Evolutionary conservation across 208 protist species (phyloP).

Genomic region (Crithidia fasciculata): DNA sequence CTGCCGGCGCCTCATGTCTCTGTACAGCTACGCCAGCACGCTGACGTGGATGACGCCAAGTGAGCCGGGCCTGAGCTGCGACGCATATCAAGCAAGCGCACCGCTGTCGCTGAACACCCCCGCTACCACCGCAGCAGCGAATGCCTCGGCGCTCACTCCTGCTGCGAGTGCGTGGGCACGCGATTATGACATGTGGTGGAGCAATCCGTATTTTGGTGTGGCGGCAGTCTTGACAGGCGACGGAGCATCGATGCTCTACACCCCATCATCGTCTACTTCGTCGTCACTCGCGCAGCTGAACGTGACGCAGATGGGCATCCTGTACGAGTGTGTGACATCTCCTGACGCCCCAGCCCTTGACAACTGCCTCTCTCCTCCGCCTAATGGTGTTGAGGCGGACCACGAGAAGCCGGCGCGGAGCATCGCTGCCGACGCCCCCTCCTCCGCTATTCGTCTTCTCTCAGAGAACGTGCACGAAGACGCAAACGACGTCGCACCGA

Average conservation of each 20-base stretch:
- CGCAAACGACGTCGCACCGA: too few relatives aligned
- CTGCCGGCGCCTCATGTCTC: constrained; percentile 1
- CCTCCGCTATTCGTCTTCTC: background rate
- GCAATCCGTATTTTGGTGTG: background rate
- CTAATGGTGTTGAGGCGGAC: background rate
- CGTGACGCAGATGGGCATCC: background rate
- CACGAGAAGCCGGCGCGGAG: background rate
- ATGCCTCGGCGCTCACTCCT: background rate
- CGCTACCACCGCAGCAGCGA: background rate
- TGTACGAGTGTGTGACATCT: background rate
- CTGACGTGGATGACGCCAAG: constrained; percentile 7
- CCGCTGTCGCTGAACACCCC: too few relatives aligned
- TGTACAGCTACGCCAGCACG: constrained; percentile 6
- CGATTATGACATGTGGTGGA: background rate
- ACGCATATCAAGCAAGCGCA: too few relatives aligned
- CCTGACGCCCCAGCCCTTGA: background rate
- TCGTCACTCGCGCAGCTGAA: background rate
- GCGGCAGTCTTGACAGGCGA: background rate
- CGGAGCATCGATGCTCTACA: too few relatives aligned
- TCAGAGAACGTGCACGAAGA: background rate
- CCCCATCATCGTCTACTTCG: background rate
- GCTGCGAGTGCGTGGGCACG: background rate
- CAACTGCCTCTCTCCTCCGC: too few relatives aligned
- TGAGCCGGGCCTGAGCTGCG: too few relatives aligned
- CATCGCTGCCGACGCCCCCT: background rate